Conservation (phyloP, 495 filamentous ascomycete genomes). For the Astrothelium macrocarpum region DNA sequence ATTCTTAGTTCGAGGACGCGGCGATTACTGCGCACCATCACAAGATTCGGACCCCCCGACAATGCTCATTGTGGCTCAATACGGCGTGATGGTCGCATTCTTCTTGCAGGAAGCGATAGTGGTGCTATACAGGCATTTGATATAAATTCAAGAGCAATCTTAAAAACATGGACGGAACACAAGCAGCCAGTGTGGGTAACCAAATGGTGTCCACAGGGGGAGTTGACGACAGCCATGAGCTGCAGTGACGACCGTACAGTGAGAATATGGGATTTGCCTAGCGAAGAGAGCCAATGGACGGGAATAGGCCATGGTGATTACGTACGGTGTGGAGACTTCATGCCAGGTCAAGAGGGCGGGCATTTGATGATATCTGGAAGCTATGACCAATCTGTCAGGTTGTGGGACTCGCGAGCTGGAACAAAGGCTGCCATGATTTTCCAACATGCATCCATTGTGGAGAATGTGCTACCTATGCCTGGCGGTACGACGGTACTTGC, state of each 20-base stretch:
- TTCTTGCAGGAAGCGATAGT: conserved; percentile 83
- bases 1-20: conserved; percentile 83
- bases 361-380: conserved; percentile 67
- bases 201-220: conserved; percentile 67
- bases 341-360: conserved; percentile 66
- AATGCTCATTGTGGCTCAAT: conserved; percentile 79
- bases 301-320: conserved; percentile 92
- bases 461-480: conserved; percentile 74
- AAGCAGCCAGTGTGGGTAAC: conserved; percentile 91
- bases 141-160: conserved; percentile 71
- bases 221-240: conserved; percentile 75
- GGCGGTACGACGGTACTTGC: conserved; percentile 79
- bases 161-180: conserved; percentile 94
- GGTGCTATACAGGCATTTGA: conserved; percentile 94
- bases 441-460: conserved; percentile 80
- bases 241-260: conserved; percentile 86
- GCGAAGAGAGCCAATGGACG: conserved; percentile 58
- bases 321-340: conserved; percentile 74
- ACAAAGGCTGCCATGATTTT: conserved; percentile 66
- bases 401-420: conserved; percentile 83
- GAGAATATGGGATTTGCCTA: conserved; percentile 85
- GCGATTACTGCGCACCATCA: conserved; percentile 83
- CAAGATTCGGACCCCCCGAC: conserved; percentile 65
- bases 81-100: conserved; percentile 73
- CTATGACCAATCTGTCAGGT: conserved; percentile 85